phyloP scores from a whole-genome alignment of 371 early-diverging fungal species.

The Umbelopsis sp. region DNA sequence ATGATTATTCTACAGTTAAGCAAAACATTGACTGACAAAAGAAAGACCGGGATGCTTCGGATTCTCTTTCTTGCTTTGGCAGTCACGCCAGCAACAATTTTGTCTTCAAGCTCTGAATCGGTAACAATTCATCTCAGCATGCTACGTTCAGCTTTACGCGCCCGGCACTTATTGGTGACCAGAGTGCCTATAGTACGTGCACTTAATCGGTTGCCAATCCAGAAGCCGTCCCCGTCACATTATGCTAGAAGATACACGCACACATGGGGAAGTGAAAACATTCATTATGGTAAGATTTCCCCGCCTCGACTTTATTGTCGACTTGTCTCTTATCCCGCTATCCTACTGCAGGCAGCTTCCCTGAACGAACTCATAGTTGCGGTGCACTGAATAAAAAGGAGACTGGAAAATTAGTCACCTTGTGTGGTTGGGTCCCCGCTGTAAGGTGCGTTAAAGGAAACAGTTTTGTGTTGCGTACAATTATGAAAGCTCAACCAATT shows the following conservation, averaged over 20 bases:
- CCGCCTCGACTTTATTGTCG: background rate
- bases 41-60: too few species aligned
- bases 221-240: background rate
- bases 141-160: background rate
- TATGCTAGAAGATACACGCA: background rate
- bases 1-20: too few species aligned
- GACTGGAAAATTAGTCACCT: conserved; percentile 63
- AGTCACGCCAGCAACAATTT: too few species aligned
- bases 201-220: background rate
- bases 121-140: background rate
- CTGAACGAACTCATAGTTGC: conserved; percentile 72
- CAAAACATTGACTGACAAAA: too few species aligned
- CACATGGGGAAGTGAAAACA: background rate
- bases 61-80: too few species aligned
- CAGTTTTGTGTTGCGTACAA: too few species aligned
- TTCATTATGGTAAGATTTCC: background rate
- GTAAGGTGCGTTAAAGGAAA: conserved; percentile 47
- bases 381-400: conserved; percentile 59
- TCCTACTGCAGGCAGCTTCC: conserved; percentile 40
- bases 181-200: background rate
- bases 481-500: too few species aligned
- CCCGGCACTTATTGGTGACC: background rate
- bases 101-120: background rate
- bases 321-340: background rate
- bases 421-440: conserved; percentile 80